A percentile compares a stretch with the other conserved stretches of the same genome.
phyloP scores from a whole-genome alignment of 2,329 filamentous ascomycete species.

The Alternaria postmessia region DNA sequence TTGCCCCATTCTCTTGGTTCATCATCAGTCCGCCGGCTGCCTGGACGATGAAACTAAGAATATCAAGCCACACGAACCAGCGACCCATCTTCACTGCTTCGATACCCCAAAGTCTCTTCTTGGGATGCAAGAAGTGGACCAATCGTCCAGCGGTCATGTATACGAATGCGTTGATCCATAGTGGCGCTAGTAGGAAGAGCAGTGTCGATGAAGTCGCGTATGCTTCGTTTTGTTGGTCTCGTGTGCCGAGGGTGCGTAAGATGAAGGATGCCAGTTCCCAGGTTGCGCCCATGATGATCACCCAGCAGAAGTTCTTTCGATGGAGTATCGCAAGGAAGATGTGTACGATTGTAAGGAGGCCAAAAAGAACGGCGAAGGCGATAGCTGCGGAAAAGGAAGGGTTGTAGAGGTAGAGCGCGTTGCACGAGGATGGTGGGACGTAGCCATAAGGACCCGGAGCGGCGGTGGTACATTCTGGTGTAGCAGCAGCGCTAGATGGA shows the following conservation, averaged over 20 bases:
- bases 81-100: constrained; percentile 45
- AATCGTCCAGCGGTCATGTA: constrained; percentile 53
- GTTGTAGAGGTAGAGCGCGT: neutral
- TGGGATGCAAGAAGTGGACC: constrained; percentile 51
- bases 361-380: neutral
- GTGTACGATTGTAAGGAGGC: neutral
- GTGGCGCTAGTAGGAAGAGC: neutral
- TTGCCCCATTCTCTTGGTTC: neutral
- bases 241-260: neutral
- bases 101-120: constrained; percentile 46
- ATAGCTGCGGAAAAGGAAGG: neutral
- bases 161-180: constrained; percentile 58
- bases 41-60: neutral
- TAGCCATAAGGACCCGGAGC: neutral
- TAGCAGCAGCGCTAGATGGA: neutral
- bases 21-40: neutral
- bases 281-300: neutral
- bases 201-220: neutral
- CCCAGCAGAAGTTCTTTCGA: neutral
- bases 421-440: neutral
- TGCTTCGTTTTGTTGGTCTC: neutral
- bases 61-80: neutral
- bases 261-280: neutral
- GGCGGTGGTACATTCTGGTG: neutral
- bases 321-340: neutral